Conservation (phyloP, 495 filamentous ascomycete genomes). For the Cercophora scortea region DNA sequence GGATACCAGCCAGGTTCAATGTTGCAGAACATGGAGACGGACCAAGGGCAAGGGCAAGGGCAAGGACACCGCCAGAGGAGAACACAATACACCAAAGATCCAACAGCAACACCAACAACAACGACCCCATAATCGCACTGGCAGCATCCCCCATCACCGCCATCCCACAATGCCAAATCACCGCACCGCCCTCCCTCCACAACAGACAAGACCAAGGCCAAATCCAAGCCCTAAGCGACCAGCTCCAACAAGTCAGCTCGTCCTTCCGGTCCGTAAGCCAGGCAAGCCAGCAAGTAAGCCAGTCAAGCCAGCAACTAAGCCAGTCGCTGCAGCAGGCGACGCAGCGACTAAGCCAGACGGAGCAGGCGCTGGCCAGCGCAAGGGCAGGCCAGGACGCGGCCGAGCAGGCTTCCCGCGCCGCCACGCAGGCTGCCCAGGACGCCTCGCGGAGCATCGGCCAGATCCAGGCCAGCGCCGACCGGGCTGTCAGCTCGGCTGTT, state of each 20-base stretch:
- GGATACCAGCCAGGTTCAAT: too few relatives aligned
- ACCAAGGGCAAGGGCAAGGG: background rate
- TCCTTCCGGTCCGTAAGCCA: conserved; percentile 25
- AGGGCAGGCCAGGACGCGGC: conserved; percentile 7
- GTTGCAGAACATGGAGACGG: background rate
- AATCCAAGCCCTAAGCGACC: conserved; percentile 30
- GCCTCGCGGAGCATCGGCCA: conserved; percentile 10
- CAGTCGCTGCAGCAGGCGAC: conserved; percentile 20
- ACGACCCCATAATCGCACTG: too few relatives aligned
- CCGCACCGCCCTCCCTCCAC: conserved; percentile 9
- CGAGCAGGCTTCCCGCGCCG: conserved; percentile 16
- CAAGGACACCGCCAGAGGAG: background rate
- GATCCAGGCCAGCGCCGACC: conserved; percentile 11
- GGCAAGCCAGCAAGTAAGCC: conserved; percentile 31
- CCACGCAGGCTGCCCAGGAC: conserved; percentile 14
- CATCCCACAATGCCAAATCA: conserved; percentile 6
- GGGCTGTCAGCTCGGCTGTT: conserved; percentile 8
- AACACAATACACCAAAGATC: background rate
- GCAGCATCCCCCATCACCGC: conserved; percentile 4
- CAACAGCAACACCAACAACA: background rate
- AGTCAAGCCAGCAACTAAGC: conserved; percentile 29
- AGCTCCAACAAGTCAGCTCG: conserved; percentile 20
- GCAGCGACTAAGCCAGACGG: conserved; percentile 19
- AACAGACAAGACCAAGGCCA: conserved; percentile 32
- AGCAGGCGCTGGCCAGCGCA: conserved; percentile 12